A percentile compares a stretch with the other conserved stretches of the same genome.
phyloP scores from a whole-genome alignment of 176 grass and related monocot genomes.

The Hyparrhenia diplandra region DNA sequence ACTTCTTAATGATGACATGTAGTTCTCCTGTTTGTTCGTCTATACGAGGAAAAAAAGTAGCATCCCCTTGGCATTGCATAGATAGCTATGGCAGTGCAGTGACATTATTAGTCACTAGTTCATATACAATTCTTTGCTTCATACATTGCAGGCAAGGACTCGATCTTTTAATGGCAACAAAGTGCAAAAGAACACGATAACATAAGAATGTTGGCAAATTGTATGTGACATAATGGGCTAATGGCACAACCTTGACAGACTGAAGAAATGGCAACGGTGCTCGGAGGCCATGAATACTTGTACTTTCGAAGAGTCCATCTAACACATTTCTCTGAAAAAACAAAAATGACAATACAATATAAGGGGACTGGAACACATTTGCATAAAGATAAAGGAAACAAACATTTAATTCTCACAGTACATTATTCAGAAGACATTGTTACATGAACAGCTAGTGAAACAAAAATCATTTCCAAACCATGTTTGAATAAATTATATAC shows the following conservation, averaged over 20 bases:
- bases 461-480: neutral
- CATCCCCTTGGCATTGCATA: neutral
- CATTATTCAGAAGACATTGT: neutral
- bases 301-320: constrained; percentile 85
- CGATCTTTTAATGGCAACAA: neutral
- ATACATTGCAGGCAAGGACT: neutral
- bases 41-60: neutral
- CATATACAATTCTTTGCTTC: neutral
- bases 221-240: neutral
- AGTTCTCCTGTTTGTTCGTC: neutral
- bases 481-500: neutral
- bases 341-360: neutral
- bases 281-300: constrained; percentile 78
- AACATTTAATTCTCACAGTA: neutral
- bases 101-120: neutral
- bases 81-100: neutral
- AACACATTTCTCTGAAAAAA: constrained; percentile 64
- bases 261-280: constrained; percentile 80
- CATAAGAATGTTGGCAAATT: constrained; percentile 24
- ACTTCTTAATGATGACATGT: neutral
- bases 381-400: constrained; percentile 7
- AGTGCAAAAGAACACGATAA: neutral
- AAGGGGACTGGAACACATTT: neutral
- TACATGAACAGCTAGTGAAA: neutral
- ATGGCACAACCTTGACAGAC: constrained; percentile 72